phyloP scores from a whole-genome alignment of 345 rosid genomes.

The thale cress (Arabidopsis thaliana) region DNA sequence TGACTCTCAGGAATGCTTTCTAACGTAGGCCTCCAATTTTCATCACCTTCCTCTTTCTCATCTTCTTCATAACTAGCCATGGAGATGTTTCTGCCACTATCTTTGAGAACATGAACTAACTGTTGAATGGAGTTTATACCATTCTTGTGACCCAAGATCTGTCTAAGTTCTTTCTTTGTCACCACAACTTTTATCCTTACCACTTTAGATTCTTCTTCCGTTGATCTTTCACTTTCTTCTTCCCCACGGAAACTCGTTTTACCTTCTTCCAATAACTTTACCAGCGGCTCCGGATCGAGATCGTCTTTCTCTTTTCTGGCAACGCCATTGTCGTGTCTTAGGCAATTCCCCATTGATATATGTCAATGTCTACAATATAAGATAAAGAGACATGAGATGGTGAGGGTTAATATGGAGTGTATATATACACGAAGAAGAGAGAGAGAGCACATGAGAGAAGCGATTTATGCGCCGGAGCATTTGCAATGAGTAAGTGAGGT shows the following conservation, averaged over 20 bases:
- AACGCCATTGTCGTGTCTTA: constrained; percentile 36
- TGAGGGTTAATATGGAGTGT: not conserved
- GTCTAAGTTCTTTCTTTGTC: constrained; percentile 66
- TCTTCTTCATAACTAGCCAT: constrained; percentile 5
- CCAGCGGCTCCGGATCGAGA: constrained; percentile 19
- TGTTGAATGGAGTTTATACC: constrained; percentile 52
- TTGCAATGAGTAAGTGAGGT: constrained; percentile 37
- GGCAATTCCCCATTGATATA: constrained; percentile 42
- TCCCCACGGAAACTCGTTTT: constrained; percentile 12
- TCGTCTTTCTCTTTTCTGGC: constrained; percentile 50
- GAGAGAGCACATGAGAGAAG: constrained; percentile 56
- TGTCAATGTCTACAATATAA: constrained; percentile 6
- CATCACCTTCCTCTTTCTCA: constrained; percentile 4
- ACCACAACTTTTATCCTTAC: constrained; percentile 65
- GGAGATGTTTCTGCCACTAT: constrained; percentile 45
- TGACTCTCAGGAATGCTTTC: constrained; percentile 70
- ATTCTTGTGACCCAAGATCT: constrained; percentile 49
- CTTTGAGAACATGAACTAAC: constrained; percentile 51
- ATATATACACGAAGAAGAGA: not conserved
- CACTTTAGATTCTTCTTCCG: constrained; percentile 34
- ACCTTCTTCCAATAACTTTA: constrained; percentile 37
- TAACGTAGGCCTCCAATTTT: constrained; percentile 61
- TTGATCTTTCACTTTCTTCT: constrained; percentile 23
- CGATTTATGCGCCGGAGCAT: constrained; percentile 59
- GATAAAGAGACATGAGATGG: constrained; percentile 30